Conservation (phyloP, 352 stramenopile species). For the Globisporangium polare region DNA sequence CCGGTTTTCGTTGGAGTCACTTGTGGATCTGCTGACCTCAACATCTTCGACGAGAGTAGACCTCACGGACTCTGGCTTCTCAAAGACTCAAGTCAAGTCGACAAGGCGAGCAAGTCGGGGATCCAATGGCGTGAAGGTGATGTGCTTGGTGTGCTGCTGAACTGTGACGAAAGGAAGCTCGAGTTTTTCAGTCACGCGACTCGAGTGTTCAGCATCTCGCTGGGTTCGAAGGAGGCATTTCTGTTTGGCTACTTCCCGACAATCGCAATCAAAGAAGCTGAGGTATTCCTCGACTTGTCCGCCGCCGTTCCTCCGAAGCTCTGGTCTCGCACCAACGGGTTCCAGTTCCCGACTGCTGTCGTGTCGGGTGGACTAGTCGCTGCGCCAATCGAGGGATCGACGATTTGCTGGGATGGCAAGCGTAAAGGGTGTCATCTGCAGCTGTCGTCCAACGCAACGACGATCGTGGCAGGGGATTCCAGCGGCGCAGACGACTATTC, state of each 20-base stretch:
- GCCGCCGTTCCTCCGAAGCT: constrained; percentile 55
- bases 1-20: constrained; percentile 76
- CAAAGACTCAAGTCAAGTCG: constrained; percentile 22
- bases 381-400: constrained; percentile 48
- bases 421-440: constrained; percentile 48
- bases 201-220: constrained; percentile 25
- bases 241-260: constrained; percentile 42
- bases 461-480: constrained; percentile 51
- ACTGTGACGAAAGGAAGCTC: constrained; percentile 59
- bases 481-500: constrained; percentile 38
- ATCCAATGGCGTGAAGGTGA: constrained; percentile 33
- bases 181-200: constrained; percentile 53
- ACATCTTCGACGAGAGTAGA: constrained; percentile 21
- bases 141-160: constrained; percentile 52
- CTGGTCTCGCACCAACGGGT: constrained; percentile 41
- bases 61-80: constrained; percentile 33
- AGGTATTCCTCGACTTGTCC: constrained; percentile 63
- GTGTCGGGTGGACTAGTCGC: constrained; percentile 66
- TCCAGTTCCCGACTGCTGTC: constrained; percentile 53
- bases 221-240: constrained; percentile 21
- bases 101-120: constrained; percentile 15
- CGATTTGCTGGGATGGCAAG: constrained; percentile 61
- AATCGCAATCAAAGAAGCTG: constrained; percentile 52
- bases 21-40: constrained; percentile 54
- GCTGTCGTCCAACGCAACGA: constrained; percentile 43